These are phyloP conservation scores for Hypsizygus ulmarius DNA, from an alignment of 1,284 basidiomycete species.

Conservation along the genomic window DNA sequence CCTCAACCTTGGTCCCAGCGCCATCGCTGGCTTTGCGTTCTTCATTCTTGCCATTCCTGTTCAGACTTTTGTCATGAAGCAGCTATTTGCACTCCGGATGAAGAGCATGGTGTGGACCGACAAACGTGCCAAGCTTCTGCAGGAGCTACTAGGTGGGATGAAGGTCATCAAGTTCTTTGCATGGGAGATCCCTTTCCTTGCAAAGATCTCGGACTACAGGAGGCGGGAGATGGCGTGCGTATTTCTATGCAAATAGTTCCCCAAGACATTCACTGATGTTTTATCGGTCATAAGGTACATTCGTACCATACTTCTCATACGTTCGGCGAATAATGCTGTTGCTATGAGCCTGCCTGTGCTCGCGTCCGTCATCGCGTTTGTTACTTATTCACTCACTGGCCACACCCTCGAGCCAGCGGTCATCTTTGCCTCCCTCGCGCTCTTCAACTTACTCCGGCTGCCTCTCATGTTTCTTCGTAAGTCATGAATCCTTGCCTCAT, in stretches of 20 bases:
- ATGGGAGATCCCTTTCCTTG: conserved; percentile 76
- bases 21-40: conserved; percentile 82
- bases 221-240: conserved; percentile 67
- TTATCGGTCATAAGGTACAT: conserved; percentile 50
- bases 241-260: background rate
- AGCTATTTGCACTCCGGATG: conserved; percentile 67
- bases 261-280: background rate
- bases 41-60: conserved; percentile 60
- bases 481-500: conserved; percentile 22
- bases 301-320: conserved; percentile 70
- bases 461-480: conserved; percentile 76
- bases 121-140: conserved; percentile 77
- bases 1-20: conserved; percentile 74
- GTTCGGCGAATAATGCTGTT: conserved; percentile 67
- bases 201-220: conserved; percentile 70
- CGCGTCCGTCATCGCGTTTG: conserved; percentile 83
- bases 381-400: conserved; percentile 74
- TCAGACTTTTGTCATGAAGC: conserved; percentile 75
- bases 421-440: conserved; percentile 80
- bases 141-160: conserved; percentile 84
- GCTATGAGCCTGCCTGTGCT: conserved; percentile 75
- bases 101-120: conserved; percentile 93
- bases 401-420: conserved; percentile 66
- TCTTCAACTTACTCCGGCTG: conserved; percentile 76
- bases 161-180: conserved; percentile 88